Evolutionary conservation across 2,329 filamentous ascomycete genomes (phyloP).

Genomic region (Coniochaeta sp.): DNA sequence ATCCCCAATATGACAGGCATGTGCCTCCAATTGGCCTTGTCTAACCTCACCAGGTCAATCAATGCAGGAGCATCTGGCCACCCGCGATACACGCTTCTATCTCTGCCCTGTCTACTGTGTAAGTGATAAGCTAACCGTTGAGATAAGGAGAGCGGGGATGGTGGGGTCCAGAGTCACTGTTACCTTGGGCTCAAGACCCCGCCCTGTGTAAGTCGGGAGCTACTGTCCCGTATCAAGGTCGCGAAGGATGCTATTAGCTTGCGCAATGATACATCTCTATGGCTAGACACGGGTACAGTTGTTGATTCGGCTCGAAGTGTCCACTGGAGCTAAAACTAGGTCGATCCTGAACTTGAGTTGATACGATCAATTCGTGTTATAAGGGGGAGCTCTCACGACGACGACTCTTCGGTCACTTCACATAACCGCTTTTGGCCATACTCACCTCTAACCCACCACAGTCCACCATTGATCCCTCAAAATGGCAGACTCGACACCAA

Average conservation of each 20-base stretch:
- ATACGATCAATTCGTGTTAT: not conserved
- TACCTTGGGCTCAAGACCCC: not conserved
- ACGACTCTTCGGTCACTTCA: too few species aligned
- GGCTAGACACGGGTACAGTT: not conserved
- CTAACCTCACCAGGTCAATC: not conserved
- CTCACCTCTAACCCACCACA: too few species aligned
- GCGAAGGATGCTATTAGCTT: not conserved
- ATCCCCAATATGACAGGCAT: not conserved
- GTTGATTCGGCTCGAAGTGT: not conserved
- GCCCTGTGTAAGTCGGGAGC: not conserved
- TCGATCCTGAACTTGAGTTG: too few species aligned
- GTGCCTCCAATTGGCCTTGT: not conserved
- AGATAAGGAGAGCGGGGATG: conserved; percentile 2
- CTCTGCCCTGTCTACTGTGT: not conserved
- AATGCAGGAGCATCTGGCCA: not conserved
- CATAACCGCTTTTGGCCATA: too few species aligned
- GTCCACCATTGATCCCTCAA: too few species aligned
- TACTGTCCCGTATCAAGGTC: not conserved
- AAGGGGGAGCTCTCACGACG: not conserved
- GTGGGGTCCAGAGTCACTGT: not conserved
- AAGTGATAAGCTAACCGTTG: not conserved
- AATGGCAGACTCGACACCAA: conserved; percentile 7
- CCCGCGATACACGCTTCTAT: not conserved
- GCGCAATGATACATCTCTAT: not conserved
- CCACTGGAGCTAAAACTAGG: not conserved